Conservation (phyloP, 225 moss, liverwort and hornwort genomes). For the Rhytidiadelphus loreus region DNA sequence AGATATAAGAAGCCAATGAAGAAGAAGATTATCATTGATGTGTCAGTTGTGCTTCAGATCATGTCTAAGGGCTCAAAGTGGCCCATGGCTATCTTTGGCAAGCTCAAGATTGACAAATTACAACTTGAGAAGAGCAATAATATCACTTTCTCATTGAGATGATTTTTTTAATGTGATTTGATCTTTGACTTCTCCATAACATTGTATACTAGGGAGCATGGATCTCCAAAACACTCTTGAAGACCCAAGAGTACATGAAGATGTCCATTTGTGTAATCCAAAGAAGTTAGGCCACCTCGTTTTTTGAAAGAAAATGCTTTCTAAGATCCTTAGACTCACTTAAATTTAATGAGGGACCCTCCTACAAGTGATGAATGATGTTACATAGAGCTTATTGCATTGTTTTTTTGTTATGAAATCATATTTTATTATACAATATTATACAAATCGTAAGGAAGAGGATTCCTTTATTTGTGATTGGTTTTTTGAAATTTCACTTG, state of each 20-base stretch:
- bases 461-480: neutral
- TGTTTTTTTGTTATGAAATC: neutral
- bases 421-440: neutral
- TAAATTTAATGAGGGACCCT: neutral
- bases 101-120: neutral
- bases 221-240: neutral
- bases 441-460: neutral
- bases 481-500: neutral
- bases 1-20: accelerated
- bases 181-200: neutral
- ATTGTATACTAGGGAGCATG: neutral
- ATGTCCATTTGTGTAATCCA: neutral
- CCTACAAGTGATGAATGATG: neutral
- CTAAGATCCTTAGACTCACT: neutral
- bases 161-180: neutral
- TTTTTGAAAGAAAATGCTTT: neutral
- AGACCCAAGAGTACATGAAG: neutral
- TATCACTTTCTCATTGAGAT: neutral
- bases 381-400: no score
- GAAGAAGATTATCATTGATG: neutral
- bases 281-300: neutral
- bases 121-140: neutral
- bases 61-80: neutral
- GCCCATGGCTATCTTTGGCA: neutral
- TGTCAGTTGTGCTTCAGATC: accelerated